phyloP scores from a whole-genome alignment of 495 filamentous ascomycete species.

The Tuber borchii region DNA sequence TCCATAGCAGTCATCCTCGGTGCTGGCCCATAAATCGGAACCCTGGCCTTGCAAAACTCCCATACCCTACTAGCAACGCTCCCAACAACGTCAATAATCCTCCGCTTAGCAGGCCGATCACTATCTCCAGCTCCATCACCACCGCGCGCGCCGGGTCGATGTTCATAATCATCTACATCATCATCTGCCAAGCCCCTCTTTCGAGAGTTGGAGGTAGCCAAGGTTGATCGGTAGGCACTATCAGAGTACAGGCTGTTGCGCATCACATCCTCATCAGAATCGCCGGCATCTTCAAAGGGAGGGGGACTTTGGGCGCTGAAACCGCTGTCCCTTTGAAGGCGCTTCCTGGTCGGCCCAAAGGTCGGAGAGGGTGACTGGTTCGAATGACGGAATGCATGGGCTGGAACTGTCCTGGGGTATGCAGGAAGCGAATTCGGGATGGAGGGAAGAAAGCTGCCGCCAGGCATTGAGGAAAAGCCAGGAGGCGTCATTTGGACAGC shows the following conservation, averaged over 20 bases:
- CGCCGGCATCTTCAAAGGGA: slow-evolving; percentile 19
- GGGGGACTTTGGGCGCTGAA: slow-evolving; percentile 17
- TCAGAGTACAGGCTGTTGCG: slow-evolving; percentile 37
- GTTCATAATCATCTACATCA: slow-evolving; percentile 23
- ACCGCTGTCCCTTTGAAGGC: slow-evolving; percentile 16
- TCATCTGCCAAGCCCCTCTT: slow-evolving; percentile 37
- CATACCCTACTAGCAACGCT: slow-evolving; percentile 40
- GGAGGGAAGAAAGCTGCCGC: slow-evolving; percentile 28
- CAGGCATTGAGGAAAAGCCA: slow-evolving; percentile 13
- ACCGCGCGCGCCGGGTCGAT: slow-evolving; percentile 2
- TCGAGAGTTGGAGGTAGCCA: slow-evolving; percentile 20
- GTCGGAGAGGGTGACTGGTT: slow-evolving; percentile 32
- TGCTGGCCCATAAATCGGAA: slow-evolving; percentile 28
- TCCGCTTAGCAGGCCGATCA: slow-evolving; percentile 27
- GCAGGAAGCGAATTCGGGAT: slow-evolving; percentile 31
- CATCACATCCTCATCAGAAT: slow-evolving; percentile 38
- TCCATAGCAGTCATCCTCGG: slow-evolving; percentile 13
- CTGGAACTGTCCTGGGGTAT: slow-evolving; percentile 15
- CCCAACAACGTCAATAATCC: slow-evolving; percentile 42
- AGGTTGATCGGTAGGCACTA: slow-evolving; percentile 32
- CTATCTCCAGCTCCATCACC: slow-evolving; percentile 14
- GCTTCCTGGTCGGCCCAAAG: slow-evolving; percentile 33
- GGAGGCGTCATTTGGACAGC: slow-evolving; percentile 10
- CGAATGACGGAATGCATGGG: slow-evolving; percentile 14
- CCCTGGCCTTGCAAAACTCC: slow-evolving; percentile 40